These are phyloP conservation scores for Heliophila coronopifolia DNA, from an alignment of 441 rosid species.

Conservation along the genomic window DNA sequence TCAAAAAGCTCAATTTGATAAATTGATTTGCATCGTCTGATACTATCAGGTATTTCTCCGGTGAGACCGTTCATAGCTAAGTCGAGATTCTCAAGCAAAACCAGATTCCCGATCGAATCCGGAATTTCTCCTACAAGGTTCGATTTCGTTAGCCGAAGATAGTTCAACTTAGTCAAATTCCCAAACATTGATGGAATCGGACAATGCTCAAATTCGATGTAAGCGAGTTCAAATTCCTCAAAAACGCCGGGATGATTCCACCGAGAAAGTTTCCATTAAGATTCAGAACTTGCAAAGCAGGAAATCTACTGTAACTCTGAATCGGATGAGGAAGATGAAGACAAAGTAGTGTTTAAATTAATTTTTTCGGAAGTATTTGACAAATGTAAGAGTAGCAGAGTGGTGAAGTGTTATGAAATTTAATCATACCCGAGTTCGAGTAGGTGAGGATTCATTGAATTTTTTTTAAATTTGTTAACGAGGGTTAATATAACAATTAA, in stretches of 20 bases:
- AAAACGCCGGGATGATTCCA: slow-evolving; percentile 45
- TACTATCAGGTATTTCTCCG: slow-evolving; percentile 43
- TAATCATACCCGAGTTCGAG: too few relatives aligned
- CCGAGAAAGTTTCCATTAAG: slow-evolving; percentile 31
- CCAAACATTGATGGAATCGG: slow-evolving; percentile 44
- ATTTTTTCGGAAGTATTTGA: too few relatives aligned
- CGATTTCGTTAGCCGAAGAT: slow-evolving; percentile 24
- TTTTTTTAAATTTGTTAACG: too few relatives aligned
- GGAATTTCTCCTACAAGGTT: slow-evolving; percentile 52
- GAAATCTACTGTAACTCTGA: slow-evolving; percentile 38
- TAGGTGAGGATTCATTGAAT: too few relatives aligned
- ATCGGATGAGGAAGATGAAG: too few relatives aligned
- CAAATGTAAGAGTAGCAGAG: too few relatives aligned
- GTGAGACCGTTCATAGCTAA: slow-evolving; percentile 39
- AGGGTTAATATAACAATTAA: too few relatives aligned
- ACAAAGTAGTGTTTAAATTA: too few relatives aligned
- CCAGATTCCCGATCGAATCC: slow-evolving; percentile 40
- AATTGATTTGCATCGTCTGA: slow-evolving; percentile 35
- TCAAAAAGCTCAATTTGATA: slow-evolving; percentile 40
- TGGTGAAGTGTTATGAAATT: too few relatives aligned
- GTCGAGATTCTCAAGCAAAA: slow-evolving; percentile 38
- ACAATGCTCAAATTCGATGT: slow-evolving; percentile 34
- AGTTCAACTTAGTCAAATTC: slow-evolving; percentile 42
- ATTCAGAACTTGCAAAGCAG: slow-evolving; percentile 29
- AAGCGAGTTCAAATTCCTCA: slow-evolving; percentile 43